Percentiles rank a stretch among this genome's conserved stretches.
Evolutionary conservation across 1,284 basidiomycete genomes (phyloP).

Genomic region (Apiotrichum veenhuisii): DNA sequence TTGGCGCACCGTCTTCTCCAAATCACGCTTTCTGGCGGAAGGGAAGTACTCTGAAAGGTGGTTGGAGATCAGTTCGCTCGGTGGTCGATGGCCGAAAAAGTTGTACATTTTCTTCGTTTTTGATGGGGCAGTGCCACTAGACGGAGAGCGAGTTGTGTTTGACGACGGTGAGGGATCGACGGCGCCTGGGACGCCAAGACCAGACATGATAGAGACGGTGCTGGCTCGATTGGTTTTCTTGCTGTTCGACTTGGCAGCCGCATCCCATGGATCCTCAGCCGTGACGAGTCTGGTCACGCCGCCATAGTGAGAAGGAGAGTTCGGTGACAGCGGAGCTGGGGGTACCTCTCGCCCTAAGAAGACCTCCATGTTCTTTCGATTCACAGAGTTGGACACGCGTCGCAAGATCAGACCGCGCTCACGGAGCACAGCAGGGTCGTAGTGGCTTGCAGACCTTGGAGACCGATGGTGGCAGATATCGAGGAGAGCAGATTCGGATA

Average conservation of each 20-base stretch:
- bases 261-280: constrained; percentile 7
- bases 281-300: constrained; percentile 36
- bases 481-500: constrained; percentile 80
- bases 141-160: constrained; percentile 38
- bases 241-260: constrained; percentile 10
- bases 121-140: constrained; percentile 40
- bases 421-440: constrained; percentile 47
- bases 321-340: constrained; percentile 51
- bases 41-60: constrained; percentile 97
- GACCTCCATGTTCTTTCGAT: constrained; percentile 54
- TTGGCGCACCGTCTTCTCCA: constrained; percentile 74
- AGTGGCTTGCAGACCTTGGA: constrained; percentile 40
- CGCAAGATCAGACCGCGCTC: constrained; percentile 78
- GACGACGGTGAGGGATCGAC: constrained; percentile 57
- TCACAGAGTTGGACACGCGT: constrained; percentile 51
- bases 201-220: constrained; percentile 88
- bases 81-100: constrained; percentile 97
- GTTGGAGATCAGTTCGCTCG: constrained; percentile 94
- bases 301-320: constrained; percentile 48
- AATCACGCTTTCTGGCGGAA: constrained; percentile 78
- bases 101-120: constrained; percentile 66
- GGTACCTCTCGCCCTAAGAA: constrained; percentile 60
- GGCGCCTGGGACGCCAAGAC: constrained; percentile 73
- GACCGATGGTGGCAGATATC: constrained; percentile 80
- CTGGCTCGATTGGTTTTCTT: constrained; percentile 86